phyloP scores from a whole-genome alignment of 2,329 filamentous ascomycete genomes.

The Zymoseptoria tritici region DNA sequence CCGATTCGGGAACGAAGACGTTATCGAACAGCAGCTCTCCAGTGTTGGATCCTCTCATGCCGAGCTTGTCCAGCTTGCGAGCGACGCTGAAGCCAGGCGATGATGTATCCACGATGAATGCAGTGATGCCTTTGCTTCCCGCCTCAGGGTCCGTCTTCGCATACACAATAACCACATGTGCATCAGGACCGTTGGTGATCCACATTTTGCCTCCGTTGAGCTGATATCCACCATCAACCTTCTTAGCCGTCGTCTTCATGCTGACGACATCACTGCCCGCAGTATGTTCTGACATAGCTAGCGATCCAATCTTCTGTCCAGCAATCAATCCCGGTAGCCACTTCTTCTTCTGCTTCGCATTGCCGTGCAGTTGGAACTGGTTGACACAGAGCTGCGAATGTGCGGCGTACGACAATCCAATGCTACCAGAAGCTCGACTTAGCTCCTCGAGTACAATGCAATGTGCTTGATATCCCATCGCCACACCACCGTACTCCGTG shows the following conservation, averaged over 20 bases:
- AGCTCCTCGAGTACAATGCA: conserved; percentile 94
- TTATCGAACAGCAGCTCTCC: conserved; percentile 87
- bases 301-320: conserved; percentile 72
- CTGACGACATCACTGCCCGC: conserved; percentile 89
- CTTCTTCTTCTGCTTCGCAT: conserved; percentile 65
- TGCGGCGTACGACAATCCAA: conserved; percentile 87
- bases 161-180: conserved; percentile 90
- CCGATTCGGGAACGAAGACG: conserved; percentile 78
- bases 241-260: conserved; percentile 80
- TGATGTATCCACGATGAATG: conserved; percentile 75
- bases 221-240: conserved; percentile 75
- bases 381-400: conserved; percentile 96
- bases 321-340: conserved; percentile 76
- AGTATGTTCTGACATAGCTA: conserved; percentile 92
- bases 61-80: conserved; percentile 92
- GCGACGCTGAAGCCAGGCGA: conserved; percentile 75
- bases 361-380: conserved; percentile 86
- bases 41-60: conserved; percentile 95
- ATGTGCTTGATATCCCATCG: conserved; percentile 93
- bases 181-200: conserved; percentile 96
- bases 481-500: conserved; percentile 81
- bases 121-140: conserved; percentile 85
- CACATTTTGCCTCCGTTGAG: conserved; percentile 96
- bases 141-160: conserved; percentile 81
- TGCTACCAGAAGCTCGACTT: conserved; percentile 69